phyloP scores from a whole-genome alignment of 768 basidiomycete genomes.

The Boletus vermiculosoides region DNA sequence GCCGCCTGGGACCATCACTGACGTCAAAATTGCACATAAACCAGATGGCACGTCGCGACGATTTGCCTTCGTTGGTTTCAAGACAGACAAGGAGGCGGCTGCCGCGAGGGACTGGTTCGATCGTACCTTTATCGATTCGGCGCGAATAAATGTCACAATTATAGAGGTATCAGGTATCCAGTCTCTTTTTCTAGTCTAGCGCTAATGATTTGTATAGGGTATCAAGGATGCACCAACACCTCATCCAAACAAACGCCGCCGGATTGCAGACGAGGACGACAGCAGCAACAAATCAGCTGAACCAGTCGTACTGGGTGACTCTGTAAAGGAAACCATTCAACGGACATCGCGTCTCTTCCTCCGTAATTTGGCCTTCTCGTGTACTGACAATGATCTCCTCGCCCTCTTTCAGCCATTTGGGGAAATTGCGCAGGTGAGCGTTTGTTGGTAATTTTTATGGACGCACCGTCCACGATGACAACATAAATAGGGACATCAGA shows the following conservation, averaged over 20 bases:
- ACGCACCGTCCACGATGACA: conserved; percentile 36
- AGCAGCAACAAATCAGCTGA: conserved; percentile 8
- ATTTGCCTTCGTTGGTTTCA: conserved; percentile 94
- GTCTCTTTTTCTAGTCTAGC: neutral
- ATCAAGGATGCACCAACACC: conserved; percentile 66
- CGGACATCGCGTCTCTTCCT: conserved; percentile 83
- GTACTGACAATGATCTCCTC: conserved; percentile 67
- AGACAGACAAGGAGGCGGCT: conserved; percentile 70
- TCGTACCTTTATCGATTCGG: conserved; percentile 77
- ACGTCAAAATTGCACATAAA: conserved; percentile 78
- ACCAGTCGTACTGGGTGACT: conserved; percentile 29
- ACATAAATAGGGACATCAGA: conserved; percentile 50
- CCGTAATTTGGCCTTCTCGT: conserved; percentile 91
- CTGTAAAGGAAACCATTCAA: conserved; percentile 51
- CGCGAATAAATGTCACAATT: conserved; percentile 69
- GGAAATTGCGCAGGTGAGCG: conserved; percentile 69
- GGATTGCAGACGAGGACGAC: conserved; percentile 54
- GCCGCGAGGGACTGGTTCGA: conserved; percentile 83
- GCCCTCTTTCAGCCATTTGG: conserved; percentile 70
- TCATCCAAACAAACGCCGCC: conserved; percentile 67
- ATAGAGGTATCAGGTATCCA: conserved; percentile 56
- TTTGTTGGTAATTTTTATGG: neutral
- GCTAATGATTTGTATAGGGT: conserved; percentile 43
- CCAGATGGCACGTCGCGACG: conserved; percentile 76
- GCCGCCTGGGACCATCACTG: conserved; percentile 75